Evolutionary conservation across 352 stramenopile genomes (phyloP).

Genomic region (Globisporangium heterothallicum): DNA sequence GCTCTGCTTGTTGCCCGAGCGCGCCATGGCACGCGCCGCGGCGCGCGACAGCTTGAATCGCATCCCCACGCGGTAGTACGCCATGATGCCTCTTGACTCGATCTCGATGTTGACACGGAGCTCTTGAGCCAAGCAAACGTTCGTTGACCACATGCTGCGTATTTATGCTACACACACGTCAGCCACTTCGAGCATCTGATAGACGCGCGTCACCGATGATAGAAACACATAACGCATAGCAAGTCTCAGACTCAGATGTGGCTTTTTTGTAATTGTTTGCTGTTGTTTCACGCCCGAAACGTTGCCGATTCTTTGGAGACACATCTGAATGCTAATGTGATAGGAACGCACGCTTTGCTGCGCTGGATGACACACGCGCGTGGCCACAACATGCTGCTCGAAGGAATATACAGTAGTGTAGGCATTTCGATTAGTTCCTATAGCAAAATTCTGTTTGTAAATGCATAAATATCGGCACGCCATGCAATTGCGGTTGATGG

Average conservation of each 20-base stretch:
- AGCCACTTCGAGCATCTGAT: neutral
- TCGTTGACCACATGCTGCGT: neutral
- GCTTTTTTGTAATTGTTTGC: too few species aligned
- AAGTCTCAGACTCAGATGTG: neutral
- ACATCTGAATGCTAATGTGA: too few species aligned
- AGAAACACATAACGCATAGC: neutral
- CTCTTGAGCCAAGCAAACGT: conserved; percentile 13
- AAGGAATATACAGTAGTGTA: neutral
- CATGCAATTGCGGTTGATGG: neutral
- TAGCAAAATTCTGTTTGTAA: neutral
- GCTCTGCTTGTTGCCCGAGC: conserved; percentile 39
- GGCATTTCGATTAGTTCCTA: neutral
- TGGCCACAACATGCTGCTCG: neutral
- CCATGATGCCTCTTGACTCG: conserved; percentile 25
- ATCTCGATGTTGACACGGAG: conserved; percentile 2
- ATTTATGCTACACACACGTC: conserved; percentile 3
- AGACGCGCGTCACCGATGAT: neutral
- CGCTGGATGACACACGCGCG: neutral
- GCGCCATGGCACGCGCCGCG: conserved; percentile 52
- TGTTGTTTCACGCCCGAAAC: conserved; percentile 1
- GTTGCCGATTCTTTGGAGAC: neutral
- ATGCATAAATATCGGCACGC: neutral
- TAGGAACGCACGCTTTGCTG: too few species aligned
- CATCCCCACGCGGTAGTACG: conserved; percentile 65
- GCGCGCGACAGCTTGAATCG: conserved; percentile 62